Evolutionary conservation across 495 filamentous ascomycete genomes (phyloP), one percentile per base, ranked within the genome.

Genomic region (Aspergillus saccharolyticus): DNA sequence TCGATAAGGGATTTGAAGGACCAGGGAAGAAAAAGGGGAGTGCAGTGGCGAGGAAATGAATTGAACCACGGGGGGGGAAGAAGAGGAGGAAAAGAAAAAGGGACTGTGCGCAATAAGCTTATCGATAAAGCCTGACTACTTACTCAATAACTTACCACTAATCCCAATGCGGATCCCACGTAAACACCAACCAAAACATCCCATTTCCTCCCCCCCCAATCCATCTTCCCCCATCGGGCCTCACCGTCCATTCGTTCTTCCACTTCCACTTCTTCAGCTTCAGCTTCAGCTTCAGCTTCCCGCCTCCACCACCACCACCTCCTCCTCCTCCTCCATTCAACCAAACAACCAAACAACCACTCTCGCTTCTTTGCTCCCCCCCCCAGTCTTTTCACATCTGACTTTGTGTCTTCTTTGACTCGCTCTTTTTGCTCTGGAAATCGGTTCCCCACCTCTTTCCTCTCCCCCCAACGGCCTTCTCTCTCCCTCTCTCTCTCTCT

Each of bases 171-270:
- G 63, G 70, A n/a, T 54, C 65, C 57, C 67, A 71, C 62, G 71
- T 75, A 77, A 77, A 75, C 74, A 74, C 66, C 66, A 62, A 74
- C 66, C 66, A 62, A 70, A 64, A 70, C 62, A 64, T 51, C 20
- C n/a, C n/a, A n/a, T n/a, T n/a, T n/a, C n/a, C n/a, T n/a, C n/a
- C n/a, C n/a, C n/a, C n/a, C n/a, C n/a, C n/a, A n/a, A n/a, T n/a
- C n/a, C n/a, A n/a, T n/a, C n/a, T n/a, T n/a, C n/a, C n/a, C n/a
- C n/a, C 43, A 60, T 75, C 67, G 68, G 72, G 72, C 69, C 71
- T 77, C 71, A 74, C 74, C 71, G 57, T 61, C 56, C 58, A 52
- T n/a, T n/a, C n/a, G n/a, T n/a, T n/a, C n/a, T n/a, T n/a, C n/a
- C n/a, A n/a, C n/a, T n/a, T n/a, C n/a, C n/a, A n/a, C n/a, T n/a